phyloP scores from a whole-genome alignment of 176 grass and related monocot genomes.

The Avena insularis region DNA sequence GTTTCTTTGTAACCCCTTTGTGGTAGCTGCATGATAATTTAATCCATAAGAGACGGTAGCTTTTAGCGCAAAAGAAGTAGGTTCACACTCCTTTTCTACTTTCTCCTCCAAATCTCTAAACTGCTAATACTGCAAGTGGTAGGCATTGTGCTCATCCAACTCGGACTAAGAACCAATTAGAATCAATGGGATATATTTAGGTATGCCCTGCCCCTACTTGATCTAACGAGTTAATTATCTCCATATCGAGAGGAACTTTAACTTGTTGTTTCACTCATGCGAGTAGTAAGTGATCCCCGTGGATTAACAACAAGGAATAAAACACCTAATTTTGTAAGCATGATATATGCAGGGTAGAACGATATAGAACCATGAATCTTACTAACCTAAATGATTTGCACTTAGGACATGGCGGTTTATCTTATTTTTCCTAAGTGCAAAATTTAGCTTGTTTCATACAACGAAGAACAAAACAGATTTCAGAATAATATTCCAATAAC shows the following conservation, averaged over 20 bases:
- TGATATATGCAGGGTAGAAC: constrained; percentile 1
- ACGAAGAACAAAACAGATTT: not conserved
- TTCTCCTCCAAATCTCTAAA: not conserved
- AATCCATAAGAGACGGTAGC: not conserved
- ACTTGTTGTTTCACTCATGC: not conserved
- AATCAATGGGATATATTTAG: not conserved
- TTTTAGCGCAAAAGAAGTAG: not conserved
- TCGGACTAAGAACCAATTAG: not conserved
- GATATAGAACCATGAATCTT: not conserved
- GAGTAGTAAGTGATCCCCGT: not conserved
- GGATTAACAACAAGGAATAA: not conserved
- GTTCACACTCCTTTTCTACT: not conserved
- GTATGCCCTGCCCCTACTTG: not conserved
- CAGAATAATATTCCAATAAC: not conserved
- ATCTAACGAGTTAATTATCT: not conserved
- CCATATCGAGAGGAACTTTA: not conserved
- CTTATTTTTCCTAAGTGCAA: not conserved
- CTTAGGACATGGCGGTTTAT: not conserved
- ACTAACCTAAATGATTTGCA: not conserved
- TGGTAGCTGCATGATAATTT: not conserved
- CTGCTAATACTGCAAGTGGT: not conserved
- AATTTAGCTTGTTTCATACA: not conserved
- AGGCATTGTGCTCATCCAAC: not conserved
- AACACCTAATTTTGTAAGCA: not conserved
- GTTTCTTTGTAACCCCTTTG: not conserved